Evolutionary conservation across 73 alveolate genomes (phyloP).

Genomic region (Paramecium bursaria): DNA sequence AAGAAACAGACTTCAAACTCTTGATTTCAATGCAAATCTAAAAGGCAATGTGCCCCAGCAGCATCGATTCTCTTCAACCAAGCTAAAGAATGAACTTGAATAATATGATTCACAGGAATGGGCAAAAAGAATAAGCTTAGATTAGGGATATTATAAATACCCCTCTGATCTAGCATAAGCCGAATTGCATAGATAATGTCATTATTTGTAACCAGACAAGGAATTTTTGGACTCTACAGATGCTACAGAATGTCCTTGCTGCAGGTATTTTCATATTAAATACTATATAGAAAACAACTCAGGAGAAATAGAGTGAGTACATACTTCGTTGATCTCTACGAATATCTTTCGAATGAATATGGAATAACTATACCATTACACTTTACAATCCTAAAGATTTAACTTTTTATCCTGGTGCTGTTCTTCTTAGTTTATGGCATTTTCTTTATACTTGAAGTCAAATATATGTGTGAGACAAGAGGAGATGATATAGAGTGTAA

Average conservation of each 20-base stretch:
- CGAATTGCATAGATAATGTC: conserved; percentile 48
- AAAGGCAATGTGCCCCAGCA: neutral
- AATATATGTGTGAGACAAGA: neutral
- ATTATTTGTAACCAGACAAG: conserved; percentile 38
- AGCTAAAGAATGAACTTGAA: neutral
- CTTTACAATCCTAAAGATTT: conserved; percentile 34
- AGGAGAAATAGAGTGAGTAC: conserved; percentile 9
- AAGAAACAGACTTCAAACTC: neutral
- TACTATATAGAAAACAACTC: conserved; percentile 26
- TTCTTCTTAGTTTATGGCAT: conserved; percentile 36
- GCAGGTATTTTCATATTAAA: conserved; percentile 31
- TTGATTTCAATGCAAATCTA: neutral
- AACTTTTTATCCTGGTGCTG: neutral
- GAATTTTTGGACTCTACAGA: conserved; percentile 8
- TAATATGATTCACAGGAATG: neutral
- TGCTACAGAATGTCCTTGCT: conserved; percentile 54
- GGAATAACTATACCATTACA: conserved; percentile 37
- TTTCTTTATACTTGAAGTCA: conserved; percentile 19
- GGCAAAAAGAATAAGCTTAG: neutral
- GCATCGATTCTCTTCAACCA: neutral
- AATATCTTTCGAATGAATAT: conserved; percentile 4
- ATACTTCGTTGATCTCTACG: neutral
- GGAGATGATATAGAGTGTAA: neutral
- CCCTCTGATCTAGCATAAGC: conserved; percentile 25
- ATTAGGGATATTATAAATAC: conserved; percentile 12